Percentiles rank a stretch among this genome's conserved stretches.
Evolutionary conservation across 352 stramenopile species (phyloP).

Genomic region (Elongisporangium senticosum): DNA sequence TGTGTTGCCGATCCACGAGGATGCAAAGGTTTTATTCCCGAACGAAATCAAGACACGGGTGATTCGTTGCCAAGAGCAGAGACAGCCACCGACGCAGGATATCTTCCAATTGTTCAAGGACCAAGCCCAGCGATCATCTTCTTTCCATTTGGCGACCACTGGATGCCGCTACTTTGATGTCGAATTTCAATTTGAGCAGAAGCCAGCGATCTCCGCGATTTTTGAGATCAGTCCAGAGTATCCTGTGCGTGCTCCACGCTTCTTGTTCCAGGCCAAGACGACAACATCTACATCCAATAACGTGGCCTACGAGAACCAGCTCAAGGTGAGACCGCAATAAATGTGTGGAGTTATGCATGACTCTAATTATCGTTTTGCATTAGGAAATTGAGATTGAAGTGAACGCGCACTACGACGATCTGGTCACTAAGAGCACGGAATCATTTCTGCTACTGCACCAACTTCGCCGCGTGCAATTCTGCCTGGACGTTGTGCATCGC

Average conservation of each 20-base stretch:
- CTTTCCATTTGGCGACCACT: constrained; percentile 19
- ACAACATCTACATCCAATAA: constrained; percentile 19
- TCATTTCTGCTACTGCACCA: constrained; percentile 65
- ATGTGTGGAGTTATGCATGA: background rate
- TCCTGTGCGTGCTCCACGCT: constrained; percentile 49
- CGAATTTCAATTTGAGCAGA: constrained; percentile 33
- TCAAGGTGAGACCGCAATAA: constrained; percentile 34
- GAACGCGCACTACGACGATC: constrained; percentile 64
- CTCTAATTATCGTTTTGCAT: background rate
- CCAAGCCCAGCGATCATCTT: constrained; percentile 10
- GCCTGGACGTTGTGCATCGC: constrained; percentile 50
- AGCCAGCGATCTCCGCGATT: constrained; percentile 30
- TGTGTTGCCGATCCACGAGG: constrained; percentile 29
- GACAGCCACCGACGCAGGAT: constrained; percentile 22
- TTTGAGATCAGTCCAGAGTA: constrained; percentile 67
- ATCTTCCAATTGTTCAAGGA: constrained; percentile 42
- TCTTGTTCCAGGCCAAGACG: constrained; percentile 49
- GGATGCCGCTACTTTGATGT: constrained; percentile 53
- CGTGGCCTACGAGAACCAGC: constrained; percentile 41
- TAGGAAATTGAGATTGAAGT: constrained; percentile 78
- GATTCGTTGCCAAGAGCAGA: constrained; percentile 44
- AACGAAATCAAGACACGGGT: constrained; percentile 31
- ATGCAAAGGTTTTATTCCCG: constrained; percentile 36
- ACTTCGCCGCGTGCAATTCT: constrained; percentile 61
- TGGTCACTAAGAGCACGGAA: constrained; percentile 32